Evolutionary conservation across 2,329 filamentous ascomycete species (phyloP).

Genomic region (Epichloe hybrida): DNA sequence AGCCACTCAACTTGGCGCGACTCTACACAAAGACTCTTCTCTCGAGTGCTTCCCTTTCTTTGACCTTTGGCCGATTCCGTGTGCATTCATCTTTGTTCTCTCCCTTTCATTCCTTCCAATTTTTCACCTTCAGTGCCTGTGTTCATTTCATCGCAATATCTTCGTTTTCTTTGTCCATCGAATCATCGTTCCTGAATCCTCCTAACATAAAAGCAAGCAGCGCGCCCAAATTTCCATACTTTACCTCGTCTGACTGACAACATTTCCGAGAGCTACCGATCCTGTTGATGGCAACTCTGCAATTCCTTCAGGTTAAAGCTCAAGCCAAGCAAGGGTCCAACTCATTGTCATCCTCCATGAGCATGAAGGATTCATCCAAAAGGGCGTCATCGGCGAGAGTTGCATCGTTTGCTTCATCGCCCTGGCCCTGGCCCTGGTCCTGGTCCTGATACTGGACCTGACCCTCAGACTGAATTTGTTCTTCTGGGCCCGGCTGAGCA

Average conservation of each 20-base stretch:
- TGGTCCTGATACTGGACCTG: too few species aligned
- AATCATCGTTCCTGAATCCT: neutral
- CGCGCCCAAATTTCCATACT: neutral
- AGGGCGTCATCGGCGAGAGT: neutral
- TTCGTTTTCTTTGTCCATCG: neutral
- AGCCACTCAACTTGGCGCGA: neutral
- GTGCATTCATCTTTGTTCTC: neutral
- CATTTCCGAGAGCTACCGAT: neutral
- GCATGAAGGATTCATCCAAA: neutral
- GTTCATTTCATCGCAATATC: neutral
- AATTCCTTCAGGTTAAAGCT: neutral
- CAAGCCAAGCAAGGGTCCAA: neutral
- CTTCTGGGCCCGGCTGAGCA: neutral
- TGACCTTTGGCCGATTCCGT: neutral
- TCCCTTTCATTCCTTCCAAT: too few species aligned
- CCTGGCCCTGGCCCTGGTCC: neutral
- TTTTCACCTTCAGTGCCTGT: neutral
- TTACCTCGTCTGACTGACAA: neutral
- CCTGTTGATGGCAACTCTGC: too few species aligned
- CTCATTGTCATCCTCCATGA: neutral
- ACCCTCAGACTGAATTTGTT: neutral
- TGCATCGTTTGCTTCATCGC: neutral
- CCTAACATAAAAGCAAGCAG: too few species aligned
- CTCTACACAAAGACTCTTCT: neutral
- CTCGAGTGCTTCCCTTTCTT: neutral